A percentile compares a stretch with the other conserved stretches of the same genome.
Evolutionary conservation across 148 eudicot genomes (phyloP).

Genomic region (Silene conica): DNA sequence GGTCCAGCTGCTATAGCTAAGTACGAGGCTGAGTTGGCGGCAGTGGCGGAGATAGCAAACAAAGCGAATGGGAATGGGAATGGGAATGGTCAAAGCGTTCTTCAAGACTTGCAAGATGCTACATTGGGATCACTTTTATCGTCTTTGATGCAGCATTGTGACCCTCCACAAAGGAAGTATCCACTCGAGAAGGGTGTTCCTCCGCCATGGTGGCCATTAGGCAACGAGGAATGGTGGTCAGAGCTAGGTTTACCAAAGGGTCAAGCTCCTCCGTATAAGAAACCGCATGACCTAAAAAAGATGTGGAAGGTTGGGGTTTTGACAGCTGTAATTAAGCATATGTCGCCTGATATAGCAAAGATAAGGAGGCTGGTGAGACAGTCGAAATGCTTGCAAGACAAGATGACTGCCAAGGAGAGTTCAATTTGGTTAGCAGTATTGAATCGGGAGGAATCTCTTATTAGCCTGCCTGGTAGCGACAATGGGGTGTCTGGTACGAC

Average conservation of each 20-base stretch:
- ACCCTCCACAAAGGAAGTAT: slow-evolving; percentile 35
- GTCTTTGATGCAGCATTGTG: slow-evolving; percentile 6
- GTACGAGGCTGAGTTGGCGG: slow-evolving; percentile 24
- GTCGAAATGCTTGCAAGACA: slow-evolving; percentile 41
- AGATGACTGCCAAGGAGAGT: slow-evolving; percentile 44
- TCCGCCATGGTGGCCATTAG: slow-evolving; percentile 45
- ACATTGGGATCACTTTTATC: slow-evolving; percentile 37
- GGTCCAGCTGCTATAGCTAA: slow-evolving; percentile 18
- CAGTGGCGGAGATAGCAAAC: slow-evolving; percentile 37
- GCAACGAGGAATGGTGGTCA: slow-evolving; percentile 32
- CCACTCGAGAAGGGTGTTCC: slow-evolving; percentile 32
- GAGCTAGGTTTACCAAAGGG: slow-evolving; percentile 22
- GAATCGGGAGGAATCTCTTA: slow-evolving; percentile 16
- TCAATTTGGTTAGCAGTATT: slow-evolving; percentile 32
- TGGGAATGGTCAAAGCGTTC: slow-evolving; percentile 7
- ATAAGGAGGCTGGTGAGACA: slow-evolving; percentile 31
- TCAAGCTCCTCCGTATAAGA: slow-evolving; percentile 33
- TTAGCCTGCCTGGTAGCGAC: slow-evolving; percentile 44
- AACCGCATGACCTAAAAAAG: slow-evolving; percentile 44
- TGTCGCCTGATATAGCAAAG: slow-evolving; percentile 35
- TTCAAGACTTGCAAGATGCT: slow-evolving; percentile 36
- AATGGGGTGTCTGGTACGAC: too few relatives aligned
- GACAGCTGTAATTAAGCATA: slow-evolving; percentile 39
- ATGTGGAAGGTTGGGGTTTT: slow-evolving; percentile 43
- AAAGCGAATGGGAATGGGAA: slow-evolving; percentile 51